Conservation (phyloP, 768 basidiomycete genomes). For the Termitomyces heimii region DNA sequence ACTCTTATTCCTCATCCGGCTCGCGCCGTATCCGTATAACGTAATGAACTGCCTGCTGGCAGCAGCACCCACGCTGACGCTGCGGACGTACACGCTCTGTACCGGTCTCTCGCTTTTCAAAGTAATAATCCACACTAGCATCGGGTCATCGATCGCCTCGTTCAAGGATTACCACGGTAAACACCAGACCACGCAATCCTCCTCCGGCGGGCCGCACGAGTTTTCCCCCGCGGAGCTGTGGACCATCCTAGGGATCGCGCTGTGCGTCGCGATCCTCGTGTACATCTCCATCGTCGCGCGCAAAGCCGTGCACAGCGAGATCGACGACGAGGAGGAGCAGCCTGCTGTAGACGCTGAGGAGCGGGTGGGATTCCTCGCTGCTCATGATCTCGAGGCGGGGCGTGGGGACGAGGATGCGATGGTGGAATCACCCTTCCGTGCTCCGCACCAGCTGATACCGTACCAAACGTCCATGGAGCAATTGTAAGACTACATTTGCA, state of each 20-base stretch:
- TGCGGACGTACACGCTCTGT: conserved; percentile 73
- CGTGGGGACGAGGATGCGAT: conserved; percentile 28
- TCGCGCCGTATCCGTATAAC: conserved; percentile 91
- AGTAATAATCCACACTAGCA: conserved; percentile 83
- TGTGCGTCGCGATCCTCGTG: conserved; percentile 70
- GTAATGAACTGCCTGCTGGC: conserved; percentile 94
- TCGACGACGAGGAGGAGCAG: conserved; percentile 37
- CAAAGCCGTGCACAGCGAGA: conserved; percentile 46
- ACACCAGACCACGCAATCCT: conserved; percentile 21
- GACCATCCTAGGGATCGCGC: conserved; percentile 61
- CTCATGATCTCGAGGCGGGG: conserved; percentile 29
- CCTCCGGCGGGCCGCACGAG: conserved; percentile 39
- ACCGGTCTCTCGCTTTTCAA: conserved; percentile 86
- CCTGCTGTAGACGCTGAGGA: conserved; percentile 35
- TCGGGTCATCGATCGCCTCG: conserved; percentile 83
- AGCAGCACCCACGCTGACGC: conserved; percentile 74
- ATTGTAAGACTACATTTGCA: no score
- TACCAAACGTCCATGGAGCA: conserved; percentile 16
- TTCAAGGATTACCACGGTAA: conserved; percentile 61
- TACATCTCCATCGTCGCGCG: conserved; percentile 82
- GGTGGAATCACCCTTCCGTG: conserved; percentile 42
- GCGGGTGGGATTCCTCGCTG: conserved; percentile 45
- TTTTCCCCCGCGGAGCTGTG: conserved; percentile 49
- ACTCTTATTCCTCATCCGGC: conserved; percentile 84
- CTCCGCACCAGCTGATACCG: conserved; percentile 22